A percentile compares a stretch with the other conserved stretches of the same genome.
phyloP scores from a whole-genome alignment of 495 filamentous ascomycete genomes.

The Parathielavia hyrcaniae region DNA sequence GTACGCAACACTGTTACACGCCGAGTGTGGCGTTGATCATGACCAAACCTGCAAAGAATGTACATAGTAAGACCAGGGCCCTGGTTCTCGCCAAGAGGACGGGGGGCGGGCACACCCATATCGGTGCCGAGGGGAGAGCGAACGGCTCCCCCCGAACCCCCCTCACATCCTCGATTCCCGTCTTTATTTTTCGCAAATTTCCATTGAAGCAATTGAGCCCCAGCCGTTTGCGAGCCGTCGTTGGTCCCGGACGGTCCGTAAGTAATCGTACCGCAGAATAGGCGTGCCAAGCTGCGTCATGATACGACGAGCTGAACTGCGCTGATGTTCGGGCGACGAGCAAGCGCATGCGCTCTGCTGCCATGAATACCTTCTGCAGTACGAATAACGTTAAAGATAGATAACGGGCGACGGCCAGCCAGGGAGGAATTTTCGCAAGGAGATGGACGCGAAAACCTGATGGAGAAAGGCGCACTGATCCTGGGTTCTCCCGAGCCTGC shows the following conservation, averaged over 20 bases:
- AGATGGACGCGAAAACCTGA: conserved; percentile 1
- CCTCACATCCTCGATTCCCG: not conserved
- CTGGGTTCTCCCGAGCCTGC: conserved; percentile 1
- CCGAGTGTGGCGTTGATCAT: conserved; percentile 26
- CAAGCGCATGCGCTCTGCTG: not conserved
- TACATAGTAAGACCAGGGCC: conserved; percentile 13
- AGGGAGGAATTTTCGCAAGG: not conserved
- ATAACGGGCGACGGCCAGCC: not conserved
- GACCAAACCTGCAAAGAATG: conserved; percentile 20
- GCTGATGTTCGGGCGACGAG: not conserved
- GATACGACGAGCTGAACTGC: not conserved
- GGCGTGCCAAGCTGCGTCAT: not conserved
- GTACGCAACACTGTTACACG: conserved; percentile 12
- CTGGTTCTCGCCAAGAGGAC: conserved; percentile 18
- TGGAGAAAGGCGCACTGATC: not conserved
- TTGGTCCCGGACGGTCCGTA: not conserved
- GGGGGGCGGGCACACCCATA: conserved; percentile 8
- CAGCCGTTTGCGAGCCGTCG: not conserved
- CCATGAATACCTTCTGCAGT: not conserved
- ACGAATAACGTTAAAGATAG: too few relatives aligned
- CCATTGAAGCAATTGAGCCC: conserved; percentile 8
- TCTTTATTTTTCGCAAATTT: conserved; percentile 11
- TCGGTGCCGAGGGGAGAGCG: not conserved
- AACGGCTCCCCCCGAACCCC: too few relatives aligned
- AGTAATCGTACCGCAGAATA: not conserved